Base-by-base conservation (phyloP, 1,139 yeast genomes). In the Kodamaea sp. region DNA sequence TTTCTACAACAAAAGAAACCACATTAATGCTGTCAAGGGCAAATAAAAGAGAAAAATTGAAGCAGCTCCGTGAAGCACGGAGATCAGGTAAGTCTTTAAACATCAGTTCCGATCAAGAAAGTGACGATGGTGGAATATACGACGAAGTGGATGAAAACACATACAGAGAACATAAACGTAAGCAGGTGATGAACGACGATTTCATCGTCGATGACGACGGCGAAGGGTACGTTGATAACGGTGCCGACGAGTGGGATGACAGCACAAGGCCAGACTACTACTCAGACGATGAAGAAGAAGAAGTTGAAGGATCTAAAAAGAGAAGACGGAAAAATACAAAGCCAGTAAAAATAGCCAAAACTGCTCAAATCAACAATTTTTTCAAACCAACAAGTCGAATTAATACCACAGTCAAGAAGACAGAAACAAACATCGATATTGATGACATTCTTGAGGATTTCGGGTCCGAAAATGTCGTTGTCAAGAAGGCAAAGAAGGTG, bases 171-270 rank as follows among this genome's bases (percentile, higher is more conserved):
- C 86, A 81, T 57, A 87, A 86, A 55, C 76, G 95, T 49, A 78
- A 84, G 43, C 88, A 89, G 45, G 70, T 92, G 40, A 72, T 88
- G 65, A 82, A 85, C 47, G 97, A 90, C 55, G 96, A 90, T 56
- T 92, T 92, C 57, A 92, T 92, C 36, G 96, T 88, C 2, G 97
- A 89, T 55, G 97, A 92, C 58, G 81, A 84, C 48, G 96, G 95
- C 9, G 83, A 81, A 48, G 94, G 94, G 0, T 92, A 92, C 55
- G 90, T 87, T 2, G 97, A 92, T 53, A 85, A 84, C 35, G 97
- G 97, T 38, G 87, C 75, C 9, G 95, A 90, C 52, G 95, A 88
- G 46, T 86, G 95, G 95, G 89, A 81, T 40, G 77, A 69, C 28
- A 62, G 70, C 8, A 65, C 70, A 7, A 65, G 79, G 38, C 70